Conservation (phyloP, 1,284 basidiomycete species). For the Gymnopus androsaceus region DNA sequence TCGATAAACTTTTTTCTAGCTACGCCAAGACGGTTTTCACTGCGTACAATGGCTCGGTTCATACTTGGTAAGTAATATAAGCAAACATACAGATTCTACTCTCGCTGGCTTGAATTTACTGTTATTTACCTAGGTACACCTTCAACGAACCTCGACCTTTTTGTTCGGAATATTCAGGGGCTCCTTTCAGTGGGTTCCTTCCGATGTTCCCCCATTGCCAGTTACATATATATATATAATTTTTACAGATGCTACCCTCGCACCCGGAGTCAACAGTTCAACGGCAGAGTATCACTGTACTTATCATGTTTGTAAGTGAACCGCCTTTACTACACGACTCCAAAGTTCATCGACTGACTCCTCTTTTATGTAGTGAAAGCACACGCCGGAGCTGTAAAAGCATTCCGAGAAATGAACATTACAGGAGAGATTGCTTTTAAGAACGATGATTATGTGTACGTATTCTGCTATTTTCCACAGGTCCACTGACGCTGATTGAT, state of each 20-base stretch:
- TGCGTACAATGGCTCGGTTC: slow-evolving; percentile 48
- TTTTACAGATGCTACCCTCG: slow-evolving; percentile 35
- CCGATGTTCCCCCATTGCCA: background rate
- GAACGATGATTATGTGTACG: slow-evolving; percentile 49
- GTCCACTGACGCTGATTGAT: too few species aligned
- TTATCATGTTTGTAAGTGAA: slow-evolving; percentile 42
- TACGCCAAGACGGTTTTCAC: slow-evolving; percentile 50
- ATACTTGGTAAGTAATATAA: slow-evolving; percentile 39
- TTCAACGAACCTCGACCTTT: slow-evolving; percentile 52
- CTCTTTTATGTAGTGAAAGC: slow-evolving; percentile 38
- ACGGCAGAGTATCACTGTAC: slow-evolving; percentile 44
- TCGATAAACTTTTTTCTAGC: slow-evolving; percentile 24
- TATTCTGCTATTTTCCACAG: too few species aligned
- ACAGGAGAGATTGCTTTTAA: slow-evolving; percentile 50
- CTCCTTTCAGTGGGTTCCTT: slow-evolving; percentile 45
- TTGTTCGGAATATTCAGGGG: slow-evolving; percentile 38
- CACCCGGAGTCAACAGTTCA: slow-evolving; percentile 41
- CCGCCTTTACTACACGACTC: too few species aligned
- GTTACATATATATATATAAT: background rate
- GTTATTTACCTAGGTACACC: slow-evolving; percentile 37
- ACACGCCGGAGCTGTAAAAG: slow-evolving; percentile 49
- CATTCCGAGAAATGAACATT: slow-evolving; percentile 47
- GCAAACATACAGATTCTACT: too few species aligned
- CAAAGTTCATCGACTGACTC: too few species aligned
- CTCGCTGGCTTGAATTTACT: background rate